Base-by-base conservation (phyloP, 2,329 filamentous ascomycete genomes). In the Taxawa tesnikishii region DNA sequence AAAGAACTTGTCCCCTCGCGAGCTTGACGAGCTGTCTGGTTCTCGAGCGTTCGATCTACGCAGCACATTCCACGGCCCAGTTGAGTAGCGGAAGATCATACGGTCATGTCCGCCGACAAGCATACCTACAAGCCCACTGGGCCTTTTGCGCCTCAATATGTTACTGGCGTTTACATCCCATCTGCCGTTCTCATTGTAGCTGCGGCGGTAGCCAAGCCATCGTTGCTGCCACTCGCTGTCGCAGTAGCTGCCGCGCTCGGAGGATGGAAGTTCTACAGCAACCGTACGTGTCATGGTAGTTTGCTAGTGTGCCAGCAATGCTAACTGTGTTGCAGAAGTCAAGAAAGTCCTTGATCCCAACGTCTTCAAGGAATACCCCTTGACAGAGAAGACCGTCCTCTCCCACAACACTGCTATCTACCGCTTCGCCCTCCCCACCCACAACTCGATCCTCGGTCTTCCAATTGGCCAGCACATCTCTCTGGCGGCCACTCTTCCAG, bases 401-500 rank as follows among this genome's bases (percentile, higher is more conserved):
- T 94, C 88, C 18, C 90, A 96, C 74, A 98, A 98, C 68, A 88
- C 93, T 38, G 87, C 88, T 59, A 94, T 98, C 81, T 98, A 96
- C 70, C 85, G 90, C 52, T 94, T 96, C 66, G 70, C 72, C 43
- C 82, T 98, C 25, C 87, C 87, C 36, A 69, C 69, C 31, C 64
- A 77, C 25, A 79, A 67, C 48, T 74, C 82, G 45, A 84, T 94
- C 56, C 83, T 96, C 50, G 90, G 90, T 19, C 43, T 56, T 8
- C 53, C 53, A 5, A 55, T 50, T 65, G 90, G 90, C 54, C 90
- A 98, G 67, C 90, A 98, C 68, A 94, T 98, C 62, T 94, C 88
- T 41, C 84, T 98, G 54, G 83, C 81, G 45, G 88, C 85, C 34
- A 71, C 68, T 34, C 73, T 92, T 42, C 78, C 83, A 48, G 84